Percentiles rank a stretch among this genome's conserved stretches.
Evolutionary conservation across 2,329 filamentous ascomycete species (phyloP).

Genomic region (Fusarium pseudograminearum): DNA sequence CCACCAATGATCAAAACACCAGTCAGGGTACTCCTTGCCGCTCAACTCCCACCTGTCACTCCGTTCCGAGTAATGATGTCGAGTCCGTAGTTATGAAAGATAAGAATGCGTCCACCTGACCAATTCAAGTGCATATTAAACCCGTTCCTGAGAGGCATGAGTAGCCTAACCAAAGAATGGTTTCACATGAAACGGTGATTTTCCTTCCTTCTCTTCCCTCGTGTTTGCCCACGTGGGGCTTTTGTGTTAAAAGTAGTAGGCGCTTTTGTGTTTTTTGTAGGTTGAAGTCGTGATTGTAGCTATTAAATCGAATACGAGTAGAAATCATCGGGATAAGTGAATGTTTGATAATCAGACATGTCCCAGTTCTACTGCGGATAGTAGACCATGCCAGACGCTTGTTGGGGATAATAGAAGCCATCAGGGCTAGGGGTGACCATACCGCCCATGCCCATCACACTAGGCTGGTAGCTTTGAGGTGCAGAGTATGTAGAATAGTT

Average conservation of each 20-base stretch:
- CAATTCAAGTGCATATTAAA: slow-evolving; percentile 29
- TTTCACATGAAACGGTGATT: slow-evolving; percentile 6
- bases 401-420: slow-evolving; percentile 77
- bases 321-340: slow-evolving; percentile 44
- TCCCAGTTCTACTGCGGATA: slow-evolving; percentile 67
- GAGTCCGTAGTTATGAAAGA: slow-evolving; percentile 29
- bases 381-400: slow-evolving; percentile 68
- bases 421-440: slow-evolving; percentile 80
- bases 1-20: slow-evolving; percentile 37
- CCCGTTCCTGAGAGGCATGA: slow-evolving; percentile 4
- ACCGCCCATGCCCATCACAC: slow-evolving; percentile 77
- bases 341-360: slow-evolving; percentile 33
- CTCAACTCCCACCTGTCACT: slow-evolving; percentile 35
- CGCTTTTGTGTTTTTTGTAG: slow-evolving; percentile 47
- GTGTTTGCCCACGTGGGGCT: slow-evolving; percentile 18
- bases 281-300: slow-evolving; percentile 45
- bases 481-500: slow-evolving; percentile 62
- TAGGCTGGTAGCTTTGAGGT: slow-evolving; percentile 66
- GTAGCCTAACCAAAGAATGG: slow-evolving; percentile 12
- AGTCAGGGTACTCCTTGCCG: slow-evolving; percentile 35
- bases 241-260: slow-evolving; percentile 39
- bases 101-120: slow-evolving; percentile 34
- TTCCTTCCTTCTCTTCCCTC: slow-evolving; percentile 4
- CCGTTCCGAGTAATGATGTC: slow-evolving; percentile 40
- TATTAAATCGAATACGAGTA: slow-evolving; percentile 52